These are phyloP conservation scores for Lachnellula cervina DNA, from an alignment of 2,329 filamentous ascomycete genomes.

Conservation along the genomic window DNA sequence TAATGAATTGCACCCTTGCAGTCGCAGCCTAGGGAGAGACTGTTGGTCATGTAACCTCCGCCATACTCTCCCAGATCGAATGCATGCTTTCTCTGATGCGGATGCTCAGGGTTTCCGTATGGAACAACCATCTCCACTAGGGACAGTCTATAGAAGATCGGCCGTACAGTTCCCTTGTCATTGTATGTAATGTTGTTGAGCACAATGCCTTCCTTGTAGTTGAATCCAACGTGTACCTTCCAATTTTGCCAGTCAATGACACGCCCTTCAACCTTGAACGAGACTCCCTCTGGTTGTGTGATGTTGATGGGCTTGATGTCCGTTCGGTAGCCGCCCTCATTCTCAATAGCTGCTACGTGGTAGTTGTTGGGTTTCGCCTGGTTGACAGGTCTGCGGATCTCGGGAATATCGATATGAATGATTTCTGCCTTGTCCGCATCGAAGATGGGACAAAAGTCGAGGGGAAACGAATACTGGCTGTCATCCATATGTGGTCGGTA, in stretches of 20 bases:
- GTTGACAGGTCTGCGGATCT: slow-evolving; percentile 69
- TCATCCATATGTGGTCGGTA: slow-evolving; percentile 82
- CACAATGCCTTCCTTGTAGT: slow-evolving; percentile 88
- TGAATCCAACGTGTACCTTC: slow-evolving; percentile 90
- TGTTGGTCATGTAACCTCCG: slow-evolving; percentile 80
- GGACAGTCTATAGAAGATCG: slow-evolving; percentile 84
- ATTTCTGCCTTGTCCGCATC: slow-evolving; percentile 70
- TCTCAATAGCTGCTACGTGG: slow-evolving; percentile 66
- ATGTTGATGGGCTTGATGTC: slow-evolving; percentile 85
- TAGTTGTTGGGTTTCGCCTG: slow-evolving; percentile 74
- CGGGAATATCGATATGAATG: slow-evolving; percentile 59
- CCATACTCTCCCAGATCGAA: slow-evolving; percentile 80
- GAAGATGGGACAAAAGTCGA: slow-evolving; percentile 92
- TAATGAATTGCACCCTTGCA: slow-evolving; percentile 92
- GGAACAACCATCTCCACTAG: slow-evolving; percentile 93
- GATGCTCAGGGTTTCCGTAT: slow-evolving; percentile 76
- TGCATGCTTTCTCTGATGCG: slow-evolving; percentile 76
- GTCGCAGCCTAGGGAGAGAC: slow-evolving; percentile 69
- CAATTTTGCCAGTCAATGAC: slow-evolving; percentile 87
- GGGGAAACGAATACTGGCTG: slow-evolving; percentile 83
- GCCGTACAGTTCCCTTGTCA: slow-evolving; percentile 71
- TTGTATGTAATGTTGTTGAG: slow-evolving; percentile 87
- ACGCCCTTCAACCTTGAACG: slow-evolving; percentile 71
- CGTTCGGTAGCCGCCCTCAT: slow-evolving; percentile 68
- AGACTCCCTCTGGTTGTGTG: slow-evolving; percentile 83